These are phyloP conservation scores for Pecoramyces ruminantium DNA, from an alignment of 192 early-diverging fungal genomes.

Conservation along the genomic window DNA sequence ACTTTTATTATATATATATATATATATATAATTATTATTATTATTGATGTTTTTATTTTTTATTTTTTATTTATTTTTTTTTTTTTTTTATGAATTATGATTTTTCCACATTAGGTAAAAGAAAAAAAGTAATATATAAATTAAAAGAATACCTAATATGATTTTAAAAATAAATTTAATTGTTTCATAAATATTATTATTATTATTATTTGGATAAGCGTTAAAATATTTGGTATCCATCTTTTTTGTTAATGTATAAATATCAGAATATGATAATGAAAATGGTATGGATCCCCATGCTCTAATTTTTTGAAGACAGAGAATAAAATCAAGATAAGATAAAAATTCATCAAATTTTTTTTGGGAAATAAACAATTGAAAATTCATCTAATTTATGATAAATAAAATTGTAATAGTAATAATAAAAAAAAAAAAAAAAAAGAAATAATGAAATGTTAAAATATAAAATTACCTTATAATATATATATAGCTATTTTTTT, in stretches of 20 bases:
- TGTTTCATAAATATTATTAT: neutral
- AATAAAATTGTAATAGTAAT: too few relatives aligned
- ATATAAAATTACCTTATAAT: too few relatives aligned
- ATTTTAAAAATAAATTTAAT: neutral
- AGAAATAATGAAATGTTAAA: too few relatives aligned
- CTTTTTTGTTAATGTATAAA: neutral
- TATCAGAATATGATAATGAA: neutral
- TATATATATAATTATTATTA: too few relatives aligned
- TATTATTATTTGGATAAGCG: neutral
- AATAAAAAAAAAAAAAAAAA: too few relatives aligned
- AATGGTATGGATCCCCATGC: neutral
- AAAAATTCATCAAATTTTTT: neutral
- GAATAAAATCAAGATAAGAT: neutral
- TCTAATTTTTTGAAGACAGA: neutral
- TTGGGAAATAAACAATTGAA: neutral
- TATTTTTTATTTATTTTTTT: neutral
- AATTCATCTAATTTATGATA: neutral
- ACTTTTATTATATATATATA: too few relatives aligned
- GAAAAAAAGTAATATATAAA: neutral
- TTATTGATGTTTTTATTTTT: too few relatives aligned
- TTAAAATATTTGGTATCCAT: neutral
- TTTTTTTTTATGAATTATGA: neutral
- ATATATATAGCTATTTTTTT: too few relatives aligned
- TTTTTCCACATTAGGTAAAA: neutral
- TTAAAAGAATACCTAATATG: neutral